A percentile compares a stretch with the other conserved stretches of the same genome.
These are phyloP conservation scores for Plasmodium vinckei DNA, from an alignment of 169 alveolate species.

Conservation along the genomic window DNA sequence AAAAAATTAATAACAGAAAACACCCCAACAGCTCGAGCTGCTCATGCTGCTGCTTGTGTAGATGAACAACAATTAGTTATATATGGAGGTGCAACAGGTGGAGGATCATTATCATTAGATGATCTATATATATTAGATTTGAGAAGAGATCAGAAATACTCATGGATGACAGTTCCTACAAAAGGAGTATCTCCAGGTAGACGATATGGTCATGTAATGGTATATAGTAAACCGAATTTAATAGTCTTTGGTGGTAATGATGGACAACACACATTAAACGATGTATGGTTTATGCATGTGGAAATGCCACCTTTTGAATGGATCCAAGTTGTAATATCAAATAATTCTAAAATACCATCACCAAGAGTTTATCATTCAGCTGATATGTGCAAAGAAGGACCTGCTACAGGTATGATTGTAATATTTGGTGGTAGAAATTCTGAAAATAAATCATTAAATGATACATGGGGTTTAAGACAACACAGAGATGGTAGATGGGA, in stretches of 20 bases:
- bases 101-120: conserved; percentile 98
- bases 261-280: conserved; percentile 95
- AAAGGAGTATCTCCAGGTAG: conserved; percentile 98
- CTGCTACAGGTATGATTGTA: conserved; percentile 99
- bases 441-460: conserved; percentile 95
- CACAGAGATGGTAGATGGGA: conserved; percentile 99
- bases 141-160: conserved; percentile 92
- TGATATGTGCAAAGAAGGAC: conserved; percentile 94
- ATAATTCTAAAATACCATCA: conserved; percentile 90
- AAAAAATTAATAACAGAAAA: conserved; percentile 90
- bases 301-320: conserved; percentile 97
- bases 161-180: conserved; percentile 99
- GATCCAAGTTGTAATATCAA: conserved; percentile 91
- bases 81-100: conserved; percentile 99
- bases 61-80: conserved; percentile 95
- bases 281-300: conserved; percentile 97
- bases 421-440: conserved; percentile 98
- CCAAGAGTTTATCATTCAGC: conserved; percentile 95
- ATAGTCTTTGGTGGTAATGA: conserved; percentile 99
- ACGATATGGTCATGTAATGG: conserved; percentile 99
- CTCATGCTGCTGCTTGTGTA: conserved; percentile 99
- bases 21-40: conserved; percentile 99
- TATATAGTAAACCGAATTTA: conserved; percentile 96
- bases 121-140: conserved; percentile 96
- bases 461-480: conserved; percentile 99